Percentiles rank a stretch among this genome's conserved stretches.
Evolutionary conservation across 2,329 filamentous ascomycete species (phyloP).

Genomic region (Xylaria sp.): DNA sequence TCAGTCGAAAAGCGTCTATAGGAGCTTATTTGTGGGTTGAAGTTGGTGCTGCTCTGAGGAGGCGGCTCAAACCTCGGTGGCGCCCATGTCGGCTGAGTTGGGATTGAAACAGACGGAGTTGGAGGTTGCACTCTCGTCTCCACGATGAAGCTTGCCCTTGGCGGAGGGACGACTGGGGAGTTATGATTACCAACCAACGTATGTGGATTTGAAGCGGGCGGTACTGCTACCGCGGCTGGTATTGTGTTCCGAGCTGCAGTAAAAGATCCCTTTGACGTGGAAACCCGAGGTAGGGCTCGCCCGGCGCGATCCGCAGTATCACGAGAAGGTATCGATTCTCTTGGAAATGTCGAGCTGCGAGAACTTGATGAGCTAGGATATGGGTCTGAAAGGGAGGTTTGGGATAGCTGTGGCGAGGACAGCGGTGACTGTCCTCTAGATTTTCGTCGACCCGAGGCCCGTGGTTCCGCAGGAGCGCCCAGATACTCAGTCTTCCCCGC

Average conservation of each 20-base stretch:
- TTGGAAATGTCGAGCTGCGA: constrained; percentile 48
- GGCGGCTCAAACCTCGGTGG: constrained; percentile 57
- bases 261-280: constrained; percentile 40
- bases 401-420: constrained; percentile 43
- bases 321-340: constrained; percentile 40
- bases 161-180: constrained; percentile 31
- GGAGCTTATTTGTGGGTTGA: constrained; percentile 57
- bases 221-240: constrained; percentile 36
- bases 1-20: constrained; percentile 68
- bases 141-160: constrained; percentile 32
- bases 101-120: constrained; percentile 38
- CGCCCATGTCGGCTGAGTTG: constrained; percentile 55
- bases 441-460: constrained; percentile 36
- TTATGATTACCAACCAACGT: constrained; percentile 31
- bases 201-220: constrained; percentile 26
- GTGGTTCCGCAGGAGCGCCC: constrained; percentile 38
- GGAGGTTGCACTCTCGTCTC: constrained; percentile 40
- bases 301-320: constrained; percentile 38
- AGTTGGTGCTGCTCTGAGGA: constrained; percentile 42
- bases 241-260: constrained; percentile 34
- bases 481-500: constrained; percentile 40
- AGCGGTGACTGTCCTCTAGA: constrained; percentile 43
- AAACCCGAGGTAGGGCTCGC: constrained; percentile 41
- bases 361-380: constrained; percentile 41
- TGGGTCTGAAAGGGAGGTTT: constrained; percentile 40